A percentile compares a stretch with the other conserved stretches of the same genome.
These are phyloP conservation scores for Spinacia oleracea DNA, from an alignment of 179 eudicot species.

Conservation along the genomic window DNA sequence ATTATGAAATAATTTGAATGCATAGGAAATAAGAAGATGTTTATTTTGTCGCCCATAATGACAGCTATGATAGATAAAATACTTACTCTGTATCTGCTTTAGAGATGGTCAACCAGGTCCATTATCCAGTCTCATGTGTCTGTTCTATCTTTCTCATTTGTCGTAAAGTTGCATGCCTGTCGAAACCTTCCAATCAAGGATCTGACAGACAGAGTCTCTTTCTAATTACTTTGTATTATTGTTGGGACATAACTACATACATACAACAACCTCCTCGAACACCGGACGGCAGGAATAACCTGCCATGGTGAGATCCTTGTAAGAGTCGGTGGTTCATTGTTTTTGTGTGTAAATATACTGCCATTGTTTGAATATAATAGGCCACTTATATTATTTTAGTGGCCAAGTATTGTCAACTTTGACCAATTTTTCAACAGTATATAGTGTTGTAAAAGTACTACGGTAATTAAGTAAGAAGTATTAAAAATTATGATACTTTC, in stretches of 20 bases:
- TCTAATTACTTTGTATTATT: neutral
- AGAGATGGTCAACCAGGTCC: neutral
- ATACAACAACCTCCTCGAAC: neutral
- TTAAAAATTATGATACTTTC: neutral
- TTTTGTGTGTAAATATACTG: neutral
- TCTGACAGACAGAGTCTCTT: neutral
- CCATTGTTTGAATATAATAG: neutral
- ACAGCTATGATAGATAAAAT: neutral
- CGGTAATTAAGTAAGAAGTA: neutral
- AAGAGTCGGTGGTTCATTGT: neutral
- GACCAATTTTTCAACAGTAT: neutral
- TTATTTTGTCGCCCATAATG: neutral
- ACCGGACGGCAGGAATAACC: neutral
- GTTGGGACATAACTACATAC: neutral
- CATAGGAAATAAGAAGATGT: neutral
- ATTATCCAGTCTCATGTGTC: neutral
- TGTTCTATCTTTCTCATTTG: neutral
- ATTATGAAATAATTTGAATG: neutral
- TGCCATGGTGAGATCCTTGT: neutral
- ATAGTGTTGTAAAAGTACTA: neutral
- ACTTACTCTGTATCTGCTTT: neutral
- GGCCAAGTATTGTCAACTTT: neutral
- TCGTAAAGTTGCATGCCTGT: neutral
- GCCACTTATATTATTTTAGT: neutral
- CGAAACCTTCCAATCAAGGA: neutral